Conservation (phyloP, 139 green algal genomes). For the Astrephomene gubernaculifera region DNA sequence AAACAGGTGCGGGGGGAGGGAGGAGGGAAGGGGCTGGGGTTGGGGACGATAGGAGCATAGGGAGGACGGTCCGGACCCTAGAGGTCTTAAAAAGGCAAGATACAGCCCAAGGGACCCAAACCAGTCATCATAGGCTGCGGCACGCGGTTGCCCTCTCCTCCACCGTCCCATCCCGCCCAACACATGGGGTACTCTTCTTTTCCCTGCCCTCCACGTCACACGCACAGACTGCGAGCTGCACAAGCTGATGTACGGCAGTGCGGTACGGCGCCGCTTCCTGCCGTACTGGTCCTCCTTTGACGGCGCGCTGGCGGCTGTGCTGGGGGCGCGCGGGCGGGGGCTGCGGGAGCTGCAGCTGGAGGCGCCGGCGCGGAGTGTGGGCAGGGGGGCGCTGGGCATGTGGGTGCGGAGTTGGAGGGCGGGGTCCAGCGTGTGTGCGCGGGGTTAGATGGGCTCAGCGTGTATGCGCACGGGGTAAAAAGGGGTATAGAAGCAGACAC, state of each 20-base stretch:
- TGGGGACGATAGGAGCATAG: no score
- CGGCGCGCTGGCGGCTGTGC: slow-evolving; percentile 15
- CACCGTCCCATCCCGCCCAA: no score
- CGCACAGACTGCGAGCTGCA: slow-evolving; percentile 8
- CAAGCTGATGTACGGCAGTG: slow-evolving; percentile 13
- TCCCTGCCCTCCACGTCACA: background rate
- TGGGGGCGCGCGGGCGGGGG: background rate
- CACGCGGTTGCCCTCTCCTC: no score
- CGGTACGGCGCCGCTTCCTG: slow-evolving; percentile 10
- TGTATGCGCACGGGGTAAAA: background rate
- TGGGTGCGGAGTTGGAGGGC: background rate
- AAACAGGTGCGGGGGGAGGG: no score
- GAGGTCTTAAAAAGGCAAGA: background rate
- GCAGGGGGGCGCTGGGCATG: background rate
- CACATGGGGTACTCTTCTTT: background rate
- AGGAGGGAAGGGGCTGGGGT: background rate
- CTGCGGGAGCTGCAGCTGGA: slow-evolving; percentile 33
- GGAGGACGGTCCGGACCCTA: no score
- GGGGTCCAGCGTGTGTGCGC: no score
- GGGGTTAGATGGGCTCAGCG: background rate
- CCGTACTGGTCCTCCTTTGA: slow-evolving; percentile 38
- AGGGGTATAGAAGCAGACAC: background rate
- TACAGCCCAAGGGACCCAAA: no score
- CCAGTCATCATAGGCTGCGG: no score
- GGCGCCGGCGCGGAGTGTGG: slow-evolving; percentile 3